Base-by-base conservation (phyloP, 75 land plant genomes). In the Pinus tabuliformis region DNA sequence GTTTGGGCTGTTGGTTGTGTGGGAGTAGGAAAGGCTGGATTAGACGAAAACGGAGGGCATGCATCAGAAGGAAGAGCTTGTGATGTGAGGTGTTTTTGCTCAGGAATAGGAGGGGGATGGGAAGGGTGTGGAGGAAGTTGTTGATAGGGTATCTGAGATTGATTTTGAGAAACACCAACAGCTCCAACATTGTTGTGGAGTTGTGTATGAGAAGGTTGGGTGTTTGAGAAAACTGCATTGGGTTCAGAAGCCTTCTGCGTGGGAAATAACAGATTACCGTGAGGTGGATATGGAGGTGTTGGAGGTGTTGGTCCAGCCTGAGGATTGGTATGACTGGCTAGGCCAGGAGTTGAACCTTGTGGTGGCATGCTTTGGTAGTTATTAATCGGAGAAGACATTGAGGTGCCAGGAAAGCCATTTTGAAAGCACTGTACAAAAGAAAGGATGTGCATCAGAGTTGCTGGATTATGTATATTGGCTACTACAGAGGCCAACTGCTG, bases 341-440 rank as follows among this genome's bases (percentile, higher is more conserved):
- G 39, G 22, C 21, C 39, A 42, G 70, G 70, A 39, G 21, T 39
- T 17, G 70, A 39, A 66, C 70, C n/a, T 16, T 66, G 70, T 0
- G 49, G 70, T 66, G 45, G 45, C 70, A 66, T 37, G 20, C 21
- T 66, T 37, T 66, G 70, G 20, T 18, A 42, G 39, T 66, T 66
- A n/a, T 18, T 66, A 11, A 42, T n/a, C 33, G 33, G 70, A 9
- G 39, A 17, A 37, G 70, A 2, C 42, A 37, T 20, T 33, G 70
- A 5, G 17, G 70, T 3, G 20, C 49, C 6, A 3, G n/a, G 70
- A 66, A 66, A 66, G 39, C 49, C 30, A 66, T 66, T 66, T 21
- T 66, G 70, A 66, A 33, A 66, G 39, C 70, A 20, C 39, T 66
- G 70, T 33, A 66, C 30, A 37, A 20, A 39, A 66, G 70, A 66